Base-by-base conservation (phyloP, 192 early-diverging fungal genomes). In the Coemansia sp. region DNA sequence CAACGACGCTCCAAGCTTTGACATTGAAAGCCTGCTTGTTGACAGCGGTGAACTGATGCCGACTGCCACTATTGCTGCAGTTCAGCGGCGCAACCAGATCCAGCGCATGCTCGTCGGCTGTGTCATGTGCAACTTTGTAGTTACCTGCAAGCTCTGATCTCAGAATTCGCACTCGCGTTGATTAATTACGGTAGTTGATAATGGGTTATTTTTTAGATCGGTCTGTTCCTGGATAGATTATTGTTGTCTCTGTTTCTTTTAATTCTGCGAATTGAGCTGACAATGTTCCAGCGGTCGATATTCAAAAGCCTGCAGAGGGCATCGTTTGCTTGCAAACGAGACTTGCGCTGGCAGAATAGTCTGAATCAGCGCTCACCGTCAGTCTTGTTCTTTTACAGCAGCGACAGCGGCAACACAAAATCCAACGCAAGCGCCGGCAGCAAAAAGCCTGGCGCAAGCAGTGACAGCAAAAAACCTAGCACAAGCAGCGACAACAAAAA, bases 21-120 rank as follows among this genome's bases (percentile, higher is more conserved):
- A 61, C 47, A 43, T 59, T 22, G 71, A 80, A 35, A 57, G 45
- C 13, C 38, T 80, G 29, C 54, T 80, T 9, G 32, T 74, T 1
- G 77, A 80, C 32, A 70, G 77, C 24, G 76, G 76, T 18, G 61
- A 54, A 14, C 19, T 79, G 12, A 73, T 79, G 76, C 76, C 76
- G 11, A 69, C 67, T 8, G 76, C 76, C 12, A 79, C 76, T 1
- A 59, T 79, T 35, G 76, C 76, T 9, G 76, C 62, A 8, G 23
- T 79, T 53, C 76, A 79, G 64, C 76, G 76, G 27, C 66, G 71
- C 37, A 73, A 73, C 60, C 32, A 59, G 50, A 32, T 61, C 45
- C 56, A 70, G 67, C 70, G 71, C 13, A 35, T 79, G 32, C 67
- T 79, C 18, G 20, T 79, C 14, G 76, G 76, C 35, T 66, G 76